Evolutionary conservation across 208 protist species (phyloP).

Genomic region (Trypanosoma cruzi): DNA sequence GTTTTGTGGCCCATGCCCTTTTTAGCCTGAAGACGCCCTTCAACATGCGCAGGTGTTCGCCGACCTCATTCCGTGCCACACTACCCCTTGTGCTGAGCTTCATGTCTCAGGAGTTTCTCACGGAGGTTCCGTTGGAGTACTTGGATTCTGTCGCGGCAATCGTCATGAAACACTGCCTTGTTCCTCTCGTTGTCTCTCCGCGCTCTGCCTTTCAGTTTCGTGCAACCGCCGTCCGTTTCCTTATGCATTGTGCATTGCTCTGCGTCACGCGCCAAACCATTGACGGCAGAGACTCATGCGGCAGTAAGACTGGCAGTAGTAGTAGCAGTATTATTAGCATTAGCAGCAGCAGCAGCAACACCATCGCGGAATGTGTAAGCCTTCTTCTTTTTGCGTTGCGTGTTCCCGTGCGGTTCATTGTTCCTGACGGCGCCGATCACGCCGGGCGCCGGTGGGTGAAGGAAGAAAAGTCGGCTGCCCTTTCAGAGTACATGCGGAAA

Average conservation of each 20-base stretch:
- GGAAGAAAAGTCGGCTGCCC: conserved; percentile 7
- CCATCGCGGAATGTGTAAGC: conserved; percentile 40
- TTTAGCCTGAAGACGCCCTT: conserved; percentile 55
- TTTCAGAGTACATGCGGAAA: conserved; percentile 8
- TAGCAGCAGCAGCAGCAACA: not conserved
- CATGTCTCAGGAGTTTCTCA: conserved; percentile 62
- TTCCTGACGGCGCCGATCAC: conserved; percentile 36
- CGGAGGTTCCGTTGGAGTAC: conserved; percentile 32
- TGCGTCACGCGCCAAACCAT: conserved; percentile 28
- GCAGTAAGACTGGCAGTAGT: no score
- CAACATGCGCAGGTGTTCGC: conserved; percentile 70
- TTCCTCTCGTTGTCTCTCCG: conserved; percentile 65
- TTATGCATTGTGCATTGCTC: conserved; percentile 59
- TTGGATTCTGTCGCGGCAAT: conserved; percentile 33
- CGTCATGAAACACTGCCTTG: conserved; percentile 69
- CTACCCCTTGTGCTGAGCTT: conserved; percentile 66
- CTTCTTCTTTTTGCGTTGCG: conserved; percentile 33
- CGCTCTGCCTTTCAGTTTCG: conserved; percentile 32
- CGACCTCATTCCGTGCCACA: conserved; percentile 61
- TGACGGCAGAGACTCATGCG: not conserved
- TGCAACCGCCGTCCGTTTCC: conserved; percentile 46
- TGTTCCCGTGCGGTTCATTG: conserved; percentile 27
- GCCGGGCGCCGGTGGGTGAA: conserved; percentile 31
- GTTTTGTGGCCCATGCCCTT: conserved; percentile 39
- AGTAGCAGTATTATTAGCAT: conserved; percentile 26